Conservation (phyloP, 148 eudicot genomes). For the Camellia granthamiana region DNA sequence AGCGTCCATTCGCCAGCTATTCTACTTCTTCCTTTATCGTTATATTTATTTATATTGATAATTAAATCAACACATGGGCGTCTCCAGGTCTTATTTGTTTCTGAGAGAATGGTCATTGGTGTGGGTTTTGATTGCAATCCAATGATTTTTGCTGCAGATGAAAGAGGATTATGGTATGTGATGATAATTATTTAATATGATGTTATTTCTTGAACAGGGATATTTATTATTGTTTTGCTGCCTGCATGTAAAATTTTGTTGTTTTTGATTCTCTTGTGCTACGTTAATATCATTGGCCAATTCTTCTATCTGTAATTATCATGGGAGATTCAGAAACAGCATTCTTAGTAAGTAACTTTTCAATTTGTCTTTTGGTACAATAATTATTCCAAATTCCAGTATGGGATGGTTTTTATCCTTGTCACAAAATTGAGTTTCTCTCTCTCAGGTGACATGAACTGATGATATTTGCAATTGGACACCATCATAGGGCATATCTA, state of each 20-base stretch:
- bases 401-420: neutral
- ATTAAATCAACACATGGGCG: slow-evolving; percentile 4
- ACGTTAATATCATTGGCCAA: neutral
- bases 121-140: slow-evolving; percentile 97
- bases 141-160: slow-evolving; percentile 91
- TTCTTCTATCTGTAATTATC: neutral
- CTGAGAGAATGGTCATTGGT: slow-evolving; percentile 87
- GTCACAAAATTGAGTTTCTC: neutral
- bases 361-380: neutral
- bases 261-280: neutral
- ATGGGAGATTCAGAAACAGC: neutral
- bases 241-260: neutral
- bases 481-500: neutral
- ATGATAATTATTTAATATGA: neutral
- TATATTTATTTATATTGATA: slow-evolving; percentile 9
- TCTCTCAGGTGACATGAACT: neutral
- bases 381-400: neutral
- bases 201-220: neutral
- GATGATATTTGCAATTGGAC: neutral
- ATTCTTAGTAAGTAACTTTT: neutral
- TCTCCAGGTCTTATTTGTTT: slow-evolving; percentile 79
- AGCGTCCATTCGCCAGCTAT: slow-evolving; percentile 74
- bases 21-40: slow-evolving; percentile 11
- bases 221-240: neutral
- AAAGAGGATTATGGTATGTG: slow-evolving; percentile 77